Conservation (phyloP, 1,284 basidiomycete genomes). For the Leccinum colubrinum region DNA sequence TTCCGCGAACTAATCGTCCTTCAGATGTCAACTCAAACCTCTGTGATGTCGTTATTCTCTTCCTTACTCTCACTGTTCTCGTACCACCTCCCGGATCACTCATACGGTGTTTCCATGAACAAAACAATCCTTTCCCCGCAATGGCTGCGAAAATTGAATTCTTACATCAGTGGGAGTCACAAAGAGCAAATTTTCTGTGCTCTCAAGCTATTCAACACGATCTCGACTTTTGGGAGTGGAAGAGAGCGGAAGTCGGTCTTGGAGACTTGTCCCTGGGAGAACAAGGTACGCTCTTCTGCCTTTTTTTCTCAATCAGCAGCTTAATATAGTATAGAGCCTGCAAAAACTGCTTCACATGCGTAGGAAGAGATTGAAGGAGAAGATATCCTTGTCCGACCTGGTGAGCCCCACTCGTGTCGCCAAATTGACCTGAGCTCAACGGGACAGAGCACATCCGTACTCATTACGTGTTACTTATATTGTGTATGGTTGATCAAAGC, state of each 20-base stretch:
- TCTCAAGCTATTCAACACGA: constrained; percentile 58
- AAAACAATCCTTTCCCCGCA: constrained; percentile 53
- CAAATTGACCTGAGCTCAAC: constrained; percentile 1
- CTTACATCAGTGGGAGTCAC: constrained; percentile 55
- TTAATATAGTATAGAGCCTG: constrained; percentile 45
- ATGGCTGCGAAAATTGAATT: constrained; percentile 55
- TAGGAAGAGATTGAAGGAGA: constrained; percentile 43
- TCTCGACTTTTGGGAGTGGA: constrained; percentile 64
- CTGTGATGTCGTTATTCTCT: constrained; percentile 53
- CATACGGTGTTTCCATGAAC: constrained; percentile 56
- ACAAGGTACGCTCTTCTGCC: constrained; percentile 48
- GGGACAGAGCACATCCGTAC: constrained; percentile 56
- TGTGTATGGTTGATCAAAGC: constrained; percentile 60
- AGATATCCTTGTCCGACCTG: constrained; percentile 53
- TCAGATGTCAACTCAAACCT: constrained; percentile 41
- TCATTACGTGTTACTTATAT: constrained; percentile 62
- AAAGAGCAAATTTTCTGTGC: constrained; percentile 63
- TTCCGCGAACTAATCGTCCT: constrained; percentile 9
- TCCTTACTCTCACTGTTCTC: constrained; percentile 59
- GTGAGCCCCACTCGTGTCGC: constrained; percentile 33
- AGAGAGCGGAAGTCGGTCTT: constrained; percentile 57
- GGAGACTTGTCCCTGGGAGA: constrained; percentile 73
- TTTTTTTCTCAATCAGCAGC: not conserved
- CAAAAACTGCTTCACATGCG: constrained; percentile 70
- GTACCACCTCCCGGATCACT: constrained; percentile 62